A percentile compares a stretch with the other conserved stretches of the same genome.
phyloP scores from a whole-genome alignment of 768 basidiomycete genomes.

The Phanerochaete carnosa region DNA sequence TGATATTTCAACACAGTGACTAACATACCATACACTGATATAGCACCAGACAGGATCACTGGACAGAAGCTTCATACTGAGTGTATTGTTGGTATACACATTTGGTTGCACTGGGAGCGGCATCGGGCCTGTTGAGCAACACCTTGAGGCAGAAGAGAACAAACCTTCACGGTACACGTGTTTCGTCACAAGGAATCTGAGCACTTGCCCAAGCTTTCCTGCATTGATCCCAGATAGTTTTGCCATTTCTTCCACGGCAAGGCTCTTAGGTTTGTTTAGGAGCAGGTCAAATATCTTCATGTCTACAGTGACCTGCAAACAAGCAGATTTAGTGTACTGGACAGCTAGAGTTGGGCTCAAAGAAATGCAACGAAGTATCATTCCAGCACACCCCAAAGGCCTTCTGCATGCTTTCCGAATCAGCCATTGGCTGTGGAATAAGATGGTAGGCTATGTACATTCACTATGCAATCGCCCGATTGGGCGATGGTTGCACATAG shows the following conservation, averaged over 20 bases:
- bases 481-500: constrained; percentile 16
- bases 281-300: constrained; percentile 39
- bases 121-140: neutral
- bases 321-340: constrained; percentile 20
- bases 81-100: constrained; percentile 33
- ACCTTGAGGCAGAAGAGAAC: neutral
- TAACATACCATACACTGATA: neutral
- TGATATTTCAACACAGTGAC: neutral
- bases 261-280: constrained; percentile 32
- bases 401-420: neutral
- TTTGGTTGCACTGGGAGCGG: constrained; percentile 23
- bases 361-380: neutral
- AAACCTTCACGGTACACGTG: constrained; percentile 37
- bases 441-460: constrained; percentile 7
- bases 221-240: constrained; percentile 28
- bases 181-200: constrained; percentile 38
- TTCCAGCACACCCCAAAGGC: neutral
- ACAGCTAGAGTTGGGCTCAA: neutral
- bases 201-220: constrained; percentile 35
- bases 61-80: constrained; percentile 10
- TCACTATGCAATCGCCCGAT: constrained; percentile 15
- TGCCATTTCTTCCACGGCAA: constrained; percentile 32
- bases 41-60: neutral
- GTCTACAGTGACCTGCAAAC: constrained; percentile 31
- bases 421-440: neutral